Percentiles rank a stretch among this genome's conserved stretches.
These are phyloP conservation scores for Calonectria pseudoturangicola DNA, from an alignment of 2,329 filamentous ascomycete species.

Conservation along the genomic window DNA sequence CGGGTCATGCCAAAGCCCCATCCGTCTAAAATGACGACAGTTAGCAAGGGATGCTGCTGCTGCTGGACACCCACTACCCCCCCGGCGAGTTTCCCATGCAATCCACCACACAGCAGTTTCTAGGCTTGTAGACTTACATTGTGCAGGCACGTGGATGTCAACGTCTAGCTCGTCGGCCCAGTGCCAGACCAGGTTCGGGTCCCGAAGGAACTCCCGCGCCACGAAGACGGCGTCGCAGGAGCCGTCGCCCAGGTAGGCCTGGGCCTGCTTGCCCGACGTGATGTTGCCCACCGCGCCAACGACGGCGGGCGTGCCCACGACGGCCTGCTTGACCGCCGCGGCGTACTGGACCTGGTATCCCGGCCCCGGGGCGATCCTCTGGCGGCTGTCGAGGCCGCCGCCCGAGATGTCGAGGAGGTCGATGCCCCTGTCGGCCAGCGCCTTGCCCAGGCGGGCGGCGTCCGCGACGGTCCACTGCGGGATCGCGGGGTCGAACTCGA, in stretches of 20 bases:
- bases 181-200: constrained; percentile 71
- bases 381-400: constrained; percentile 76
- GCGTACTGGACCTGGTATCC: constrained; percentile 83
- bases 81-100: background rate
- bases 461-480: constrained; percentile 79
- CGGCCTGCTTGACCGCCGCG: constrained; percentile 78
- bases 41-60: background rate
- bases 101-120: background rate
- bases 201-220: constrained; percentile 72
- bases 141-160: constrained; percentile 65
- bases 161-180: constrained; percentile 72
- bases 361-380: constrained; percentile 74
- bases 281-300: constrained; percentile 68
- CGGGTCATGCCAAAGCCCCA: constrained; percentile 54
- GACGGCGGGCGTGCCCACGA: constrained; percentile 71
- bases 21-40: constrained; percentile 47
- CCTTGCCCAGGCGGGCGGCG: constrained; percentile 75
- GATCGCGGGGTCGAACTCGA: constrained; percentile 74
- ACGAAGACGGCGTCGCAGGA: constrained; percentile 68
- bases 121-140: constrained; percentile 48
- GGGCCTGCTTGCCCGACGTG: constrained; percentile 63
- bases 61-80: background rate
- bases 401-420: constrained; percentile 84
- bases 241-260: constrained; percentile 65
- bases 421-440: constrained; percentile 78